phyloP scores from a whole-genome alignment of 2,329 filamentous ascomycete species.

The Pseudogymnoascus sp. region DNA sequence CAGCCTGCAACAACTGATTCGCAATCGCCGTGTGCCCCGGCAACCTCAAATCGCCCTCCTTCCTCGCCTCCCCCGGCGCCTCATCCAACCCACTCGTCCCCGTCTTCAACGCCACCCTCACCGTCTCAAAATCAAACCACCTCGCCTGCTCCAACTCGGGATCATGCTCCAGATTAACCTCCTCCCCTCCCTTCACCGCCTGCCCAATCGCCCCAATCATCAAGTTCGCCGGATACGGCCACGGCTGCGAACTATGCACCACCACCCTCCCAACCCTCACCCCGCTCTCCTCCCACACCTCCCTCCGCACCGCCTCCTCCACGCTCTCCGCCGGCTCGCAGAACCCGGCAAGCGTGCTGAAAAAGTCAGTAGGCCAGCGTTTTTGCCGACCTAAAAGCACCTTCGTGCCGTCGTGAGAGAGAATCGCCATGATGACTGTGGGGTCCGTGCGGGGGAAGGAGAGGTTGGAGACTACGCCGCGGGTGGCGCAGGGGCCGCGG shows the following conservation, averaged over 20 bases:
- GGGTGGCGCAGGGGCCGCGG: slow-evolving; percentile 67
- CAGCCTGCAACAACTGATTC: slow-evolving; percentile 74
- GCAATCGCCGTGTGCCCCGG: slow-evolving; percentile 87
- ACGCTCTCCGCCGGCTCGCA: slow-evolving; percentile 78
- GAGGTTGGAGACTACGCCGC: slow-evolving; percentile 80
- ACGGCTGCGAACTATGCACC: slow-evolving; percentile 76
- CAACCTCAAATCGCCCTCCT: slow-evolving; percentile 67
- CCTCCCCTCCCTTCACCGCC: slow-evolving; percentile 70
- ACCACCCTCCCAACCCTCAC: slow-evolving; percentile 69
- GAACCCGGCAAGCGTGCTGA: slow-evolving; percentile 80
- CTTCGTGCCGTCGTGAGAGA: slow-evolving; percentile 64
- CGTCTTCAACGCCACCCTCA: slow-evolving; percentile 60
- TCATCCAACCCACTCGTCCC: slow-evolving; percentile 63
- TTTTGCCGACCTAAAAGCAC: slow-evolving; percentile 72
- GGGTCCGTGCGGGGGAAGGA: slow-evolving; percentile 82
- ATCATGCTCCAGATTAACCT: slow-evolving; percentile 75
- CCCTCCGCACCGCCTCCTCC: slow-evolving; percentile 73
- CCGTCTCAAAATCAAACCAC: slow-evolving; percentile 79
- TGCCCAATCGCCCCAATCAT: slow-evolving; percentile 88
- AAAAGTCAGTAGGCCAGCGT: slow-evolving; percentile 77
- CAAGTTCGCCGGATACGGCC: slow-evolving; percentile 76
- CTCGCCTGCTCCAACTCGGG: slow-evolving; percentile 82
- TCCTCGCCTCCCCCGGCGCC: slow-evolving; percentile 54
- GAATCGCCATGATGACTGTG: slow-evolving; percentile 85
- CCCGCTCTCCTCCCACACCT: slow-evolving; percentile 81